Base-by-base conservation (phyloP, 495 filamentous ascomycete species). In the Penicillium dipodomyicola region DNA sequence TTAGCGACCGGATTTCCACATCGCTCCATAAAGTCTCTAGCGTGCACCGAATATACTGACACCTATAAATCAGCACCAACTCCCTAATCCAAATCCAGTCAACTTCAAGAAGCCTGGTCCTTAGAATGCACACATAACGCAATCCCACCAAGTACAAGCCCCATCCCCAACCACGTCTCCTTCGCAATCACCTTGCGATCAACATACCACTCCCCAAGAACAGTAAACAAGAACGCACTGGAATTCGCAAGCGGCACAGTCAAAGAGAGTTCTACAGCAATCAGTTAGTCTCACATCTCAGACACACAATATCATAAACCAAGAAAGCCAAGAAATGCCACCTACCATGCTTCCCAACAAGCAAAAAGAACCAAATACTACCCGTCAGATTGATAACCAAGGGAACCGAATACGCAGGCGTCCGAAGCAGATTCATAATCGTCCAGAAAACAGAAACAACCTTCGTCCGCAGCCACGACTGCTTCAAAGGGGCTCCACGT, bases 231-330 rank as follows among this genome's bases (percentile, higher is more conserved):
- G 62, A 98, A 98, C 0, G 94, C 94, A 59, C 95, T 72, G 1
- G 91, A 94, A 65, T 98, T 98, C 3, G 91, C 90, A 52, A 98
- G 91, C 0, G 94, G 94, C 8, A 98, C 92, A 15, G 92, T 96
- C 52, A 98, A 76, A 59, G 91, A 96, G 61, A 97, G 64, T 70
- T 98, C 94, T 92, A 47, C 19, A 54, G 44, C 25, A 55, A 6
- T 19, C 5, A 0, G 32, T 41, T 29, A 39, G 41, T 30, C n/a
- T 10, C 27, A n/a, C 22, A 54, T 41, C 30, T 1, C 32, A 44
- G 48, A 27, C n/a, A 2, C 14, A 45, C 17, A 35, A 14, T 4
- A 45, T 1, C 15, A 45, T 6, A 5, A 42, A 20, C 40, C 11
- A 47, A 7, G 23, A 32, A 45, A 10, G 17, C 17, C 45, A 44